Percentiles rank a stretch among this genome's conserved stretches.
phyloP scores from a whole-genome alignment of 2,329 filamentous ascomycete species.

The Talaromyces sp. region DNA sequence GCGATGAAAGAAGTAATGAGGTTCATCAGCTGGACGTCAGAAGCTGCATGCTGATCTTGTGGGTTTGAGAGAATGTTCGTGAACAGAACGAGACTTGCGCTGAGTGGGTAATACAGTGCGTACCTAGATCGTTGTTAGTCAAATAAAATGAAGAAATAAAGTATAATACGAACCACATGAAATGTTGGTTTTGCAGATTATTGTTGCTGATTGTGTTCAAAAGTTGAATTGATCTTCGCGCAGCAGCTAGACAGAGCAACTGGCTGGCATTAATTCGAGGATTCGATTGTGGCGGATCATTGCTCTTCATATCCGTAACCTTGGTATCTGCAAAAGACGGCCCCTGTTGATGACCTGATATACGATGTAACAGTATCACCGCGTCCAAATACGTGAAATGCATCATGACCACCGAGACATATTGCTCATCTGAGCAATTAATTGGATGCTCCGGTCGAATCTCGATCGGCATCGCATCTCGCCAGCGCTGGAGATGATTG shows the following conservation, averaged over 20 bases:
- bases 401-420: conserved; percentile 8
- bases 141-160: background rate
- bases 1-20: conserved; percentile 4
- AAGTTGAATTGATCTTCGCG: conserved; percentile 5
- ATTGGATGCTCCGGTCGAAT: conserved; percentile 11
- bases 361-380: conserved; percentile 8
- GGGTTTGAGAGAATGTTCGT: conserved; percentile 12
- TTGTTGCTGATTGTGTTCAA: conserved; percentile 4
- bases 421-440: conserved; percentile 7
- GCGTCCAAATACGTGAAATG: conserved; percentile 10
- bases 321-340: background rate
- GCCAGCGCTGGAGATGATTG: conserved; percentile 11
- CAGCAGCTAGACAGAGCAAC: conserved; percentile 8
- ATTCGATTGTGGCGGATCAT: background rate
- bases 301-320: background rate
- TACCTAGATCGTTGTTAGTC: background rate
- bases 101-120: conserved; percentile 8
- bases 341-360: background rate
- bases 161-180: conserved; percentile 5
- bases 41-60: conserved; percentile 7
- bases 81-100: conserved; percentile 5
- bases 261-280: conserved; percentile 3
- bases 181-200: conserved; percentile 7
- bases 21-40: background rate
- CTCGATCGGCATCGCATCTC: conserved; percentile 7